Base-by-base conservation (phyloP, 176 grass and related monocot species). In the Melocanna baccifera region DNA sequence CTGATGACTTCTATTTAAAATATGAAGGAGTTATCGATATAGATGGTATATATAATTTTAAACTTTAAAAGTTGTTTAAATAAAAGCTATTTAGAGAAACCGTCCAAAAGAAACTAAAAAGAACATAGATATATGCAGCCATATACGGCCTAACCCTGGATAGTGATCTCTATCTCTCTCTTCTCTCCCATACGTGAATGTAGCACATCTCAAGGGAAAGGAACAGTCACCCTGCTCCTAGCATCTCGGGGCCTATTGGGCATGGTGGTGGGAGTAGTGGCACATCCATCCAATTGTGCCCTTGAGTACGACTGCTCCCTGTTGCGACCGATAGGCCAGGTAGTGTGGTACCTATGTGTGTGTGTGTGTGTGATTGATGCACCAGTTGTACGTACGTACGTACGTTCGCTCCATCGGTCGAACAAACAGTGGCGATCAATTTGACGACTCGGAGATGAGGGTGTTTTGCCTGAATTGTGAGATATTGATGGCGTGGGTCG, bases 141-240 rank as follows among this genome's bases (percentile, higher is more conserved):
- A 4, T 59, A 67, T 70, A 23, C 36, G 7, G 41, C 66, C 65
- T 70, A 71, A 77, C 37, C 62, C n/a, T 42, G 69, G 36, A 26
- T 5, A 57, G 47, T 81, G 85, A 57, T 47, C 6, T 15, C n/a
- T 39, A 3, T 78, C 50, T 48, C 26, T 59, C 56, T 28, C 32
- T 10, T 13, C 36, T 69, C 37, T 45, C 69, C 50, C 22, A 12
- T 39, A 8, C 71, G 52, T 26, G 41, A 50, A 63, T 69, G 69
- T 66, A 15, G 41, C 47, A 20, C 50, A 42, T 64, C 34, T 82
- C 71, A 62, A 22, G 18, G 67, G 58, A 29, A 53, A 76, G 39
- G 78, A 67, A 83, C 43, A 71, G 80, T 72, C 29, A 36, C 40
- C 10, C 67, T 37, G 65, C 39, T 77, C 59, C 62, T 48, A 59